Evolutionary conservation across 345 rosid species (phyloP), one percentile per base, ranked within the genome.

Genomic region (Aegle marmelos): DNA sequence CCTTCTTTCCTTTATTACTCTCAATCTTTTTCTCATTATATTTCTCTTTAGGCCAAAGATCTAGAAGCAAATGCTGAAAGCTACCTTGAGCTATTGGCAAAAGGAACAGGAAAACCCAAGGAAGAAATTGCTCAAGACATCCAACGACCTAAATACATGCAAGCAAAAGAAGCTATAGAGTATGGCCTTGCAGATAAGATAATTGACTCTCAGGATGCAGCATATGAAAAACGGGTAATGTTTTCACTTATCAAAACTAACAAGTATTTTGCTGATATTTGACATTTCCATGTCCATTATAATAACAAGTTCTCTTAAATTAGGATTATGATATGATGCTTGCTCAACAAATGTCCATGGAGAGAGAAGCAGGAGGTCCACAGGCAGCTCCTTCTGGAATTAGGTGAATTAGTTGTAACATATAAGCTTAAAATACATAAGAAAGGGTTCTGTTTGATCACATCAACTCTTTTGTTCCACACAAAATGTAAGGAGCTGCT

Each of bases 151-250:
- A 92, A 92, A 68, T 93, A 84, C 86, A 82, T 93, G 41, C 85
- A 79, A 37, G 93, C 94, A 34, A 86, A 92, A 75, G 90, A 86
- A 83, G 97, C 96, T 24, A 88, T 93, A 41, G 97, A 90, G 59
- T 93, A 92, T 76, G 99, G 99, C 57, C 74, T 96, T 62, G 99
- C 89, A 39, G 99, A 96, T 87, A 92, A 91, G 86, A 83, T 92
- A 67, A 81, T 91, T 22, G 85, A 84, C 86, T 83, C 92, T 2
- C 84, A 78, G 65, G 91, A 92, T 72, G 68, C 73, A 34, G 89
- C 92, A 21, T 95, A 82, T 30, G 90, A 91, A 85, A 89, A 85
- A 81, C 81, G 89, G 89, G 97, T 92, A 89, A 67, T 61, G 27
- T 70, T 72, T 37, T 67, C 22, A 25, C 60, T 57, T 21, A n/a